These are phyloP conservation scores for Trypanosoma cruzi DNA, from an alignment of 208 protist genomes.

Conservation along the genomic window DNA sequence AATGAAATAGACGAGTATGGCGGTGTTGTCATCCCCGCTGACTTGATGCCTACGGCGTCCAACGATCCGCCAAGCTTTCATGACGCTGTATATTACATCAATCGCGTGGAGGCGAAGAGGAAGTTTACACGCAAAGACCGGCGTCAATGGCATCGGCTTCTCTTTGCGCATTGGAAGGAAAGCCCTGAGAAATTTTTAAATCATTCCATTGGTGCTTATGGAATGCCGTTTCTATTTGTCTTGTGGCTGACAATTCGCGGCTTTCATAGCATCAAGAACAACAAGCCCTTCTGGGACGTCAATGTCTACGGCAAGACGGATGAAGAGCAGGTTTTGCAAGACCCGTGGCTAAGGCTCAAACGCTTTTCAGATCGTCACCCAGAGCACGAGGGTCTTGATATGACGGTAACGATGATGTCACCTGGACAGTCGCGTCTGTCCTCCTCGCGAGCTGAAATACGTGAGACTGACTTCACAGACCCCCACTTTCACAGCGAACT, in stretches of 20 bases:
- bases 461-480: conserved; percentile 88
- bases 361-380: conserved; percentile 86
- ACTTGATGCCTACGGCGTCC: conserved; percentile 74
- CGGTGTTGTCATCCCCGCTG: conserved; percentile 74
- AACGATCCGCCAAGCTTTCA: conserved; percentile 70
- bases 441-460: conserved; percentile 75
- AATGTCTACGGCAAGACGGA: conserved; percentile 81
- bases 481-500: conserved; percentile 88
- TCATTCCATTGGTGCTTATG: conserved; percentile 70
- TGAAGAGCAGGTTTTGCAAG: conserved; percentile 49
- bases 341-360: conserved; percentile 77
- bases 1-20: conserved; percentile 91
- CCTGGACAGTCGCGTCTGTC: conserved; percentile 80
- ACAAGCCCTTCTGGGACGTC: conserved; percentile 89
- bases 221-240: conserved; percentile 47
- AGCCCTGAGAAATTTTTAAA: conserved; percentile 80
- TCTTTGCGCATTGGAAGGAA: conserved; percentile 86
- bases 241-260: conserved; percentile 74
- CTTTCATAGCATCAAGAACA: conserved; percentile 87
- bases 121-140: conserved; percentile 90
- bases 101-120: conserved; percentile 49
- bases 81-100: conserved; percentile 83
- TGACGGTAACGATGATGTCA: conserved; percentile 77
- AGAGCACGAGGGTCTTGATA: conserved; percentile 77
- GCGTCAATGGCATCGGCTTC: conserved; percentile 71